These are phyloP conservation scores for Ramalina peruviana DNA, from an alignment of 495 filamentous ascomycete genomes.

Conservation along the genomic window DNA sequence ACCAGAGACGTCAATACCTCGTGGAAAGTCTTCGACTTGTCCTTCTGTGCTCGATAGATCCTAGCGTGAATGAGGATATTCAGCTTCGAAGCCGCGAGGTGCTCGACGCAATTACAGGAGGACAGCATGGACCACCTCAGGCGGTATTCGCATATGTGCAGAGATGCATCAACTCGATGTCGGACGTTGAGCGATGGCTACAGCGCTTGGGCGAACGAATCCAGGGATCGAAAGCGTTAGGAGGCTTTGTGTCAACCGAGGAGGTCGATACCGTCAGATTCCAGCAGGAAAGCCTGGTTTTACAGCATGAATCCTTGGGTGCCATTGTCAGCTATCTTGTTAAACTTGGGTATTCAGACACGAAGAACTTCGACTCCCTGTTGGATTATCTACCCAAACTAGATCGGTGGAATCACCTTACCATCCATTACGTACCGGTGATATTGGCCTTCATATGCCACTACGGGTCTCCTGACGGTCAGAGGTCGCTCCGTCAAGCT, in stretches of 20 bases:
- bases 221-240: slow-evolving; percentile 55
- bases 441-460: slow-evolving; percentile 56
- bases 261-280: slow-evolving; percentile 56
- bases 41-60: slow-evolving; percentile 47
- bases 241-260: slow-evolving; percentile 41
- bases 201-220: slow-evolving; percentile 55
- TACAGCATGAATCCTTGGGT: slow-evolving; percentile 81
- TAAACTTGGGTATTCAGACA: slow-evolving; percentile 51
- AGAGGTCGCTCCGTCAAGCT: slow-evolving; percentile 45
- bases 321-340: slow-evolving; percentile 62
- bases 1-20: slow-evolving; percentile 60
- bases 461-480: slow-evolving; percentile 59
- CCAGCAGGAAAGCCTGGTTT: slow-evolving; percentile 54
- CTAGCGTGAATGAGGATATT: slow-evolving; percentile 33
- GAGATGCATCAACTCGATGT: slow-evolving; percentile 61
- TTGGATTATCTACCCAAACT: slow-evolving; percentile 47
- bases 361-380: slow-evolving; percentile 60
- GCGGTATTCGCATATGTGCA: slow-evolving; percentile 42
- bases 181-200: slow-evolving; percentile 57
- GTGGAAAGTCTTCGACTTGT: slow-evolving; percentile 72
- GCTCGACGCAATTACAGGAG: slow-evolving; percentile 31
- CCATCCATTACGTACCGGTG: slow-evolving; percentile 70
- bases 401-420: slow-evolving; percentile 55
- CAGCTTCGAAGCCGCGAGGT: slow-evolving; percentile 29
- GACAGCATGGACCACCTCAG: slow-evolving; percentile 26